Evolutionary conservation across 306 rosid species (phyloP), one percentile per base, ranked within the genome.

Genomic region (Geum urbanum): DNA sequence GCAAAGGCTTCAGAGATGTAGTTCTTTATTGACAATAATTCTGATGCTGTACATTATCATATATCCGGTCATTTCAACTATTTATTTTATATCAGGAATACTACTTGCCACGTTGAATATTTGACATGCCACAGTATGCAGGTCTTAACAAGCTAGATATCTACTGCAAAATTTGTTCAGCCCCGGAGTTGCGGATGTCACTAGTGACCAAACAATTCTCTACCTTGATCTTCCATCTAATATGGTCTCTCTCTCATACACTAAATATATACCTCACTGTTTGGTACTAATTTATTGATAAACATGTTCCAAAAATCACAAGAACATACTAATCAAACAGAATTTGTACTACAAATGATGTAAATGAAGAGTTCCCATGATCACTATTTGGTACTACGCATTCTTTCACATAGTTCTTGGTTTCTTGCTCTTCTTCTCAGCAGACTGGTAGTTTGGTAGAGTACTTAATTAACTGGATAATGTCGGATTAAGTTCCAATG

Each of bases 141-240:
- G 96, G 85, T 92, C 46, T 68, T 88, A 51, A 86, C 97, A 32
- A 92, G 97, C 79, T 85, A 90, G 97, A 80, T 85, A 90, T 72
- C 81, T 80, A 15, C 88, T 90, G 74, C 86, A 88, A 60, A 88
- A 85, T 46, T 77, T 92, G 67, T 92, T 90, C 69, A 96, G 98
- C 46, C 96, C 96, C 1, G 83, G 74, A 22, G 82, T 66, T 48
- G 87, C 84, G n/a, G 69, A 63, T 18, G 86, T 85, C 73, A 90
- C 98, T 47, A 84, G 83, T 72, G 22, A 88, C 70, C 68, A 75
- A 47, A 80, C 77, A 51, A 51, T 88, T 75, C 72, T 90, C 67
- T 86, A 92, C 77, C 89, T 79, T 62, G 98, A 92, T 68, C 97
- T 92, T 71, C 98, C 94, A 74, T 86, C 97, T 60, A 92, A 92